Evolutionary conservation across 2,329 filamentous ascomycete genomes (phyloP), one percentile per base, ranked within the genome.

Genomic region (Aspergillus hortae): DNA sequence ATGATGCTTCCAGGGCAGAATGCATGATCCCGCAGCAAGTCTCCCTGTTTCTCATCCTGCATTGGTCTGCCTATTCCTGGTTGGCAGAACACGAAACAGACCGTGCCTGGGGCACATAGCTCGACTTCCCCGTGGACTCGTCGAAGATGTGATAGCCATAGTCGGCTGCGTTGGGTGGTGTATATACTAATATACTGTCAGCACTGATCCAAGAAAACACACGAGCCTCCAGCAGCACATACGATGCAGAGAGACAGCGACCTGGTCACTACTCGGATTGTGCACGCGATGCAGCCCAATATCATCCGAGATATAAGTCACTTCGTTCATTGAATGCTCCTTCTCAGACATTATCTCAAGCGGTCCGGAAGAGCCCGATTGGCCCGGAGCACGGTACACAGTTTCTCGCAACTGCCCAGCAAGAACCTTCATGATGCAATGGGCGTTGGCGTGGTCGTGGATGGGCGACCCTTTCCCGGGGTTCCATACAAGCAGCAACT

Each of bases 361-460:
- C 4, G 65, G 65, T 4, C 51, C 54, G 1, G 27, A 17, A 32
- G 53, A 33, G 7, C 53, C 55, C 3, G 44, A 49, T 15, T 15
- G 25, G 4, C 41, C 27, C 1, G 66, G 65, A 3, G 56, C 32
- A 4, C 60, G 23, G 14, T 67, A 68, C 7, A 68, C 59, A 1
- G 64, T 65, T 43, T 68, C 66, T 14, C 58, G 57, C 5, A 68
- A 49, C 19, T 66, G 56, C 2, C 66, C 66, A 10, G 65, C 61
- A 10, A 70, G 49, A 4, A 70, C 56, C 44, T 70, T 70, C 67
- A 70, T 70, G 48, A 70, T 65, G 51, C 67, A 70, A 51, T 70
- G 67, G 12, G 67, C 67, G 36, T 69, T 66, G 49, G 67, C 67
- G 41, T 70, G 67, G 49, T 70, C 67, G 30, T 70, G 67, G 42